A percentile compares a stretch with the other conserved stretches of the same genome.
Evolutionary conservation across 306 rosid species (phyloP).

Genomic region (Sicyos baderoa): DNA sequence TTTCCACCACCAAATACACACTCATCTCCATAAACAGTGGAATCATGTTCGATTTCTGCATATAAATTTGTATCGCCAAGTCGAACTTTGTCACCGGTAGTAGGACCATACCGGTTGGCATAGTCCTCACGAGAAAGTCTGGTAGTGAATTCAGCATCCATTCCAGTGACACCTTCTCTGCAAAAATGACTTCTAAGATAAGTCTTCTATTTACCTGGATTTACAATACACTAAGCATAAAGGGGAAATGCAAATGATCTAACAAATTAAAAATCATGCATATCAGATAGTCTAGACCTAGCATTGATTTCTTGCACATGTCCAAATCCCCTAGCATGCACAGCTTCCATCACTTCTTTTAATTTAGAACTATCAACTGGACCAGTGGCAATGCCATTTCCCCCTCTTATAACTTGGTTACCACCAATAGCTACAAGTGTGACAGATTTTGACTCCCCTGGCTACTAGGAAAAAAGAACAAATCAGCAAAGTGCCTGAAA

Average conservation of each 20-base stretch:
- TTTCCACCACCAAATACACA: constrained; percentile 95
- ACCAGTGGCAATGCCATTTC: constrained; percentile 62
- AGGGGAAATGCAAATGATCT: constrained; percentile 18
- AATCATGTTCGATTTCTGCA: constrained; percentile 81
- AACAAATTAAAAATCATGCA: constrained; percentile 14
- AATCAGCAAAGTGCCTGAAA: constrained; percentile 19
- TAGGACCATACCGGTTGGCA: constrained; percentile 83
- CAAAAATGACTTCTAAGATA: constrained; percentile 34
- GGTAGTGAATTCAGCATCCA: constrained; percentile 38
- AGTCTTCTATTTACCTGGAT: constrained; percentile 23
- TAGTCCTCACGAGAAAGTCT: constrained; percentile 54
- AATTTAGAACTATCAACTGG: constrained; percentile 41
- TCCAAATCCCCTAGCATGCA: constrained; percentile 36
- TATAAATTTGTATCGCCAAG: constrained; percentile 82
- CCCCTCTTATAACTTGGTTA: constrained; percentile 72
- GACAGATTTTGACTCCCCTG: constrained; percentile 70
- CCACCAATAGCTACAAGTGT: constrained; percentile 78
- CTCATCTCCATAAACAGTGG: constrained; percentile 75
- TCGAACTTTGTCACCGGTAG: constrained; percentile 78
- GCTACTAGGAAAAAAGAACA: constrained; percentile 41
- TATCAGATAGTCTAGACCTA: constrained; percentile 40
- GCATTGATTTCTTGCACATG: constrained; percentile 46
- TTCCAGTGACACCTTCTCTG: constrained; percentile 73
- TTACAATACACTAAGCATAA: constrained; percentile 9
- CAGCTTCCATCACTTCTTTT: constrained; percentile 40